Conservation (phyloP, 345 rosid genomes). For the Pugionium dolabratum region DNA sequence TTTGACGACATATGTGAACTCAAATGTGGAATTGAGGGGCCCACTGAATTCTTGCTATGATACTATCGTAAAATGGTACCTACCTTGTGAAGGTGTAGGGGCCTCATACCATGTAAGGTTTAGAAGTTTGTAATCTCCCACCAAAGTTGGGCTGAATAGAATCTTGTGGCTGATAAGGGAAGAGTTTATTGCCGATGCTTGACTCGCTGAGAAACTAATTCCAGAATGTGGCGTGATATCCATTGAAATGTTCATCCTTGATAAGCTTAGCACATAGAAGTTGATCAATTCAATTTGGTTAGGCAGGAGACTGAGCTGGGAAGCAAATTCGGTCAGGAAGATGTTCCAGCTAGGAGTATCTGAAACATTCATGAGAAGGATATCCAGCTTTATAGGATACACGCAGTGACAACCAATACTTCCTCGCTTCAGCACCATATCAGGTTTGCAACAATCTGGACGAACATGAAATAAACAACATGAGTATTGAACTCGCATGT, state of each 20-base stretch:
- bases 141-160: constrained; percentile 60
- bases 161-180: constrained; percentile 71
- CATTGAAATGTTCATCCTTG: constrained; percentile 89
- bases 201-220: constrained; percentile 71
- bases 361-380: constrained; percentile 86
- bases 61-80: constrained; percentile 16
- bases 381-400: constrained; percentile 96
- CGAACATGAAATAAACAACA: constrained; percentile 31
- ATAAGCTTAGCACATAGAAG: constrained; percentile 70
- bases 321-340: constrained; percentile 71
- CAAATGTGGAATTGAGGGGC: background rate
- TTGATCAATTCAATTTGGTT: constrained; percentile 83
- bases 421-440: constrained; percentile 74
- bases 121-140: constrained; percentile 85
- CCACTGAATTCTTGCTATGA: constrained; percentile 7
- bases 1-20: background rate
- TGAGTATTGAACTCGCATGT: constrained; percentile 12
- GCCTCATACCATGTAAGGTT: constrained; percentile 84
- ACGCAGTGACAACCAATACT: constrained; percentile 82
- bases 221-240: constrained; percentile 87
- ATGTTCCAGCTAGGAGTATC: constrained; percentile 66
- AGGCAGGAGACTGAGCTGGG: constrained; percentile 72
- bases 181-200: constrained; percentile 71
- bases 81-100: constrained; percentile 83
- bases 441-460: constrained; percentile 82